Base-by-base conservation (phyloP, 2,329 filamentous ascomycete species). In the Tolypocladium endophyticum region DNA sequence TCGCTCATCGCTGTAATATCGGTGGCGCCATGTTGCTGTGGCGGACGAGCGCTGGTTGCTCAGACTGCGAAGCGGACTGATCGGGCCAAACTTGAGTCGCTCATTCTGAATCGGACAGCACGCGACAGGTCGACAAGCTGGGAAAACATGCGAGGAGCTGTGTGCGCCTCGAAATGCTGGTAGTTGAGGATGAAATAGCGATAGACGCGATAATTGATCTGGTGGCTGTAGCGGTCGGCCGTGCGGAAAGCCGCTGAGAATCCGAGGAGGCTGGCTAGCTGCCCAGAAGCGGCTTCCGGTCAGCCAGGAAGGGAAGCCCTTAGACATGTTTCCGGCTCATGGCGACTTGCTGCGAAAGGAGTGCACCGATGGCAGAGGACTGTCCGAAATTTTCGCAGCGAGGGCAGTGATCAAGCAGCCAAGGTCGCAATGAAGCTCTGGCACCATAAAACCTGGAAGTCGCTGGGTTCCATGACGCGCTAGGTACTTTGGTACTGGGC, bases 301-400 rank as follows among this genome's bases (percentile, higher is more conserved):
- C 64, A 72, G 68, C 72, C 71, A 70, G 63, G 69, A 69, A 61
- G 70, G 69, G 61, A 71, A 68, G 66, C 67, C 70, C 69, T 71
- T 76, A 70, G 74, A 73, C 75, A 77, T 77, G 64, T 70, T 72
- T 64, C 67, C 68, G 66, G 67, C 65, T 72, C 75, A 77, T 77
- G 72, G 69, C 70, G 70, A 61, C 68, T 65, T 63, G 30, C n/a
- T 52, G 55, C n/a, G 30, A 18, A 45, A 35, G 38, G 7, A 43
- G 41, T 47, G 54, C 60, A 41, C 12, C 47, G 47, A 58, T 11
- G n/a, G 18, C 30, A 47, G 33, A 53, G 57, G 58, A 61, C 57
- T 66, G 59, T 41, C 30, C 20, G 30, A 36, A 41, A 25, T 12
- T 18, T 23, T 56, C 38, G 36, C 25, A 36, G 28, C 54, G 25